Evolutionary conservation across 2,329 filamentous ascomycete species (phyloP).

Genomic region (Lachnellula suecica): DNA sequence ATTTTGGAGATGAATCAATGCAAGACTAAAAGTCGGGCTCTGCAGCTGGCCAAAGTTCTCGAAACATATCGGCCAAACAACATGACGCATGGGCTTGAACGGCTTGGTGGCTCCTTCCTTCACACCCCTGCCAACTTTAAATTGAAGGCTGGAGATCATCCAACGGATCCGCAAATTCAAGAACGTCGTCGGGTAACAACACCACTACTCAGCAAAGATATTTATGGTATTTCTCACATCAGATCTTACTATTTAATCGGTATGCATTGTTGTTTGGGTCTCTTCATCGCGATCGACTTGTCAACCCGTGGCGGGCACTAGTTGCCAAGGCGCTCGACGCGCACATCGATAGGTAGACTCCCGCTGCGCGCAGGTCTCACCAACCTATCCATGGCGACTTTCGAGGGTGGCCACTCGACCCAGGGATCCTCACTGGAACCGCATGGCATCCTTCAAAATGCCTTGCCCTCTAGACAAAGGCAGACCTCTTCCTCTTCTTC

Average conservation of each 20-base stretch:
- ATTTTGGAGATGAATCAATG: not conserved
- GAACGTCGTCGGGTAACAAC: too few relatives aligned
- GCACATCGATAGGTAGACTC: not conserved
- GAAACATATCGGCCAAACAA: not conserved
- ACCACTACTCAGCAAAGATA: too few relatives aligned
- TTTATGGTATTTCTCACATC: not conserved
- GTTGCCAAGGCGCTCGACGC: too few relatives aligned
- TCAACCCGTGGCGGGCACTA: too few relatives aligned
- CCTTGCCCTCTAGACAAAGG: slow-evolving; percentile 10
- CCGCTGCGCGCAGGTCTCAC: not conserved
- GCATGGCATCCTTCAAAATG: slow-evolving; percentile 26
- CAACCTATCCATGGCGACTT: slow-evolving; percentile 14
- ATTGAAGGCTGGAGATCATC: not conserved
- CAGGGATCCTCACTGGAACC: slow-evolving; percentile 22
- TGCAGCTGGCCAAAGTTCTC: too few relatives aligned
- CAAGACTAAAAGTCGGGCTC: not conserved
- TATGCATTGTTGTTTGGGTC: slow-evolving; percentile 1
- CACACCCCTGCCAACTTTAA: not conserved
- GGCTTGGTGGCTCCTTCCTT: not conserved
- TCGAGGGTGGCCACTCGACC: slow-evolving; percentile 7
- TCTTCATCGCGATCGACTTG: slow-evolving; percentile 5
- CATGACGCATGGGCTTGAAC: slow-evolving; percentile 5
- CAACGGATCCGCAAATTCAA: not conserved
- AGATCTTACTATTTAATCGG: not conserved
- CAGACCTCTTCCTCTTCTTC: slow-evolving; percentile 27